Percentiles rank a stretch among this genome's conserved stretches.
Evolutionary conservation across 768 basidiomycete genomes (phyloP).

Genomic region (Boletellus ananas): DNA sequence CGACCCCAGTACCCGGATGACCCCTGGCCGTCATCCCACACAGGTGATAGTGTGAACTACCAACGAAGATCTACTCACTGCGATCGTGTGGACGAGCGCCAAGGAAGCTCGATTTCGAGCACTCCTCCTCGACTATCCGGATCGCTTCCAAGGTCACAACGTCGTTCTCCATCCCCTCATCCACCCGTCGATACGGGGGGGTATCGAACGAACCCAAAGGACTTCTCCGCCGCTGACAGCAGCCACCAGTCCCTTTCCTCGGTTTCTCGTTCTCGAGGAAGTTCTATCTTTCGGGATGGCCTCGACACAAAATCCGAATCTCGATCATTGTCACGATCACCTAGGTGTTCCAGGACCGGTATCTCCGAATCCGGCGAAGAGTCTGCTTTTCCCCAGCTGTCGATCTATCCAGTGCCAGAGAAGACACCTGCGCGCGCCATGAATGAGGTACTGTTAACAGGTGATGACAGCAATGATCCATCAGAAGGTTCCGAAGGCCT

Average conservation of each 20-base stretch:
- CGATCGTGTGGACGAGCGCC: slow-evolving; percentile 27
- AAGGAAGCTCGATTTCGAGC: slow-evolving; percentile 31
- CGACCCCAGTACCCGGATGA: slow-evolving; percentile 44
- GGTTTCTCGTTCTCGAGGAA: slow-evolving; percentile 22
- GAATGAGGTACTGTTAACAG: slow-evolving; percentile 10
- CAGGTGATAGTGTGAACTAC: slow-evolving; percentile 29
- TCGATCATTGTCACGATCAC: slow-evolving; percentile 55
- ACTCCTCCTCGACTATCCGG: slow-evolving; percentile 28
- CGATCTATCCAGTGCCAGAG: slow-evolving; percentile 34
- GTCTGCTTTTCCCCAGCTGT: slow-evolving; percentile 13
- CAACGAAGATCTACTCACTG: slow-evolving; percentile 16
- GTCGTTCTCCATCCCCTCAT: slow-evolving; percentile 24
- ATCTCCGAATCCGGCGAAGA: slow-evolving; percentile 25
- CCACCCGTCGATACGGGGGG: slow-evolving; percentile 5
- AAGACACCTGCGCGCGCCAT: slow-evolving; percentile 24
- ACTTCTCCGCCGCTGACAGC: slow-evolving; percentile 4
- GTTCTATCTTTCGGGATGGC: slow-evolving; percentile 29
- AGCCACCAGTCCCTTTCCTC: slow-evolving; percentile 18
- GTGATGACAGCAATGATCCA: slow-evolving; percentile 8
- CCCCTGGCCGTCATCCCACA: slow-evolving; percentile 28
- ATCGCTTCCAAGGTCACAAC: slow-evolving; percentile 16
- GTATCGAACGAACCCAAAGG: slow-evolving; percentile 4
- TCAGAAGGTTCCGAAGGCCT: slow-evolving; percentile 18
- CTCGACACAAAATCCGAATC: slow-evolving; percentile 36
- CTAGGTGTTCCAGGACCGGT: slow-evolving; percentile 28